phyloP scores from a whole-genome alignment of 2,329 filamentous ascomycete genomes.

The Aureobasidium sp. region DNA sequence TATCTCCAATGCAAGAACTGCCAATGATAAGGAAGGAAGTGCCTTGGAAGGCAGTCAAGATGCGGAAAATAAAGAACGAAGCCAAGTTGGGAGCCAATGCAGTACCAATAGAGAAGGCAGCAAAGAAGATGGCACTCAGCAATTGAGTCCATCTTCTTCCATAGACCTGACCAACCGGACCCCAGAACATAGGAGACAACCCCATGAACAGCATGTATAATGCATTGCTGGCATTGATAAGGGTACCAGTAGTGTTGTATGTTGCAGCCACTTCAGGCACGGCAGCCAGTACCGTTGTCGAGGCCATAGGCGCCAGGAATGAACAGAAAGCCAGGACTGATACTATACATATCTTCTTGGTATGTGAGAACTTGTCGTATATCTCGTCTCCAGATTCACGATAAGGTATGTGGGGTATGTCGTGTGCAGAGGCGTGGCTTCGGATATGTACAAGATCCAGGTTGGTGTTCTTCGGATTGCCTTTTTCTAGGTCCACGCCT shows the following conservation, averaged over 20 bases:
- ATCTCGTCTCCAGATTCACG: constrained; percentile 45
- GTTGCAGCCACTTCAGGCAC: constrained; percentile 64
- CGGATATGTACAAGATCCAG: constrained; percentile 16
- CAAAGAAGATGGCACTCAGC: constrained; percentile 56
- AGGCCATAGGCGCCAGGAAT: constrained; percentile 68
- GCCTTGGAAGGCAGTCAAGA: constrained; percentile 67
- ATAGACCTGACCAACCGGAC: constrained; percentile 53
- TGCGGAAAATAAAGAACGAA: constrained; percentile 66
- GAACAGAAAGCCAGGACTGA: constrained; percentile 65
- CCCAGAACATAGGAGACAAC: constrained; percentile 62
- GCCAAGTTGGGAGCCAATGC: constrained; percentile 64
- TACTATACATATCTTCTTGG: constrained; percentile 61
- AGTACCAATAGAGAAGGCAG: constrained; percentile 63
- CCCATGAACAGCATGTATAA: constrained; percentile 72
- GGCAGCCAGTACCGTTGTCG: constrained; percentile 65
- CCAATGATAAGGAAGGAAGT: constrained; percentile 69
- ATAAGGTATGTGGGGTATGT: constrained; percentile 24
- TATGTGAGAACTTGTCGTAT: constrained; percentile 57
- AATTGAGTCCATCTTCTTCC: constrained; percentile 47
- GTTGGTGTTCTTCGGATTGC: neutral
- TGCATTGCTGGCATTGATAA: constrained; percentile 69
- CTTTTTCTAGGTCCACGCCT: constrained; percentile 14
- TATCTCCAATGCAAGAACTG: constrained; percentile 58
- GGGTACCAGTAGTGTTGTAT: constrained; percentile 57
- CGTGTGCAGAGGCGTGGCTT: constrained; percentile 21